Base-by-base conservation (phyloP, 2,329 filamentous ascomycete genomes). In the Aspergillus quadrilineatus region DNA sequence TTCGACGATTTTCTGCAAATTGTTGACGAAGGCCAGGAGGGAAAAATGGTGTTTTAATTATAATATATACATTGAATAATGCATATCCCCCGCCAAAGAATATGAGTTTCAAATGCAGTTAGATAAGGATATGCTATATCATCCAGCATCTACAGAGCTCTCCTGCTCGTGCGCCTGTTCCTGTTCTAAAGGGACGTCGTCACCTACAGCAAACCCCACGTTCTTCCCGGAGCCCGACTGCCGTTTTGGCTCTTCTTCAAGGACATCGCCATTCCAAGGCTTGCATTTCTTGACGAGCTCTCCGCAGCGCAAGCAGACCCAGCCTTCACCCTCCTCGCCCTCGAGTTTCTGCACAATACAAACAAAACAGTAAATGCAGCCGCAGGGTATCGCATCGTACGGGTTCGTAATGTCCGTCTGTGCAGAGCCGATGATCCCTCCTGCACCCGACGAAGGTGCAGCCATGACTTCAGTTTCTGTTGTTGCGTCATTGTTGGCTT, bases 331-430 rank as follows among this genome's bases (percentile, higher is more conserved):
- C 71, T 97, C 93, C 74, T 97, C 93, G 4, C 88, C 85, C 73
- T 97, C 93, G 43, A 99, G 82, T 58, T 90, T 85, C 56, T 92
- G 90, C 3, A 92, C 91, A n/a, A 97, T 76, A 69, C 94, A 99
- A 15, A 96, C 90, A 70, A 95, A 99, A 75, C 94, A 99, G 76
- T 97, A 99, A 57, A 97, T 82, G 72, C 92, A 96, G 0, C 89
- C 89, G 67, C 94, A 99, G 0, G 91, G 88, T 2, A 92, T 84
- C 0, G 92, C 85, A 75, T 96, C 91, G 71, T 99, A 99, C 0
- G 94, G 92, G 70, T 97, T 99, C 4, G 93, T 97, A 60, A 97
- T 88, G 67, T 97, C 94, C 0, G 92, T 97, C 62, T 92, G 89
- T 6, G 90, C 89, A 15, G 89, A 95, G 15, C 92, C 93, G 42